Evolutionary conservation across 2,329 filamentous ascomycete genomes (phyloP).

Genomic region (Chlorencoelia australis): DNA sequence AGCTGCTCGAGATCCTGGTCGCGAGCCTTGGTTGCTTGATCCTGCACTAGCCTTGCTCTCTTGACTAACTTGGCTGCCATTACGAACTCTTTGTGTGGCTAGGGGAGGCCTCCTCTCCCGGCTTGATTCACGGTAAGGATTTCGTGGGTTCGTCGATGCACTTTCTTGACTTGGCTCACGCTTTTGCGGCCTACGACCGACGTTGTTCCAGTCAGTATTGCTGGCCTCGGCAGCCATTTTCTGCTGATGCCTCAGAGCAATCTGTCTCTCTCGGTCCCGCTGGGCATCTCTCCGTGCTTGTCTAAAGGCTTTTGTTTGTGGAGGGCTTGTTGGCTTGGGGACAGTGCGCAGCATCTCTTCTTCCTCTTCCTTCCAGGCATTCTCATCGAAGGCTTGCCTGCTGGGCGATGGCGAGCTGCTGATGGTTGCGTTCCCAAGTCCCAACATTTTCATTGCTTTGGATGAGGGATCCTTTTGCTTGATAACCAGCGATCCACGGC

Average conservation of each 20-base stretch:
- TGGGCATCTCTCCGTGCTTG: constrained; percentile 26
- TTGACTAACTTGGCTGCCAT: constrained; percentile 15
- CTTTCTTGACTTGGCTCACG: constrained; percentile 7
- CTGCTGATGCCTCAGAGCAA: constrained; percentile 19
- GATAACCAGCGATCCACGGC: constrained; percentile 52
- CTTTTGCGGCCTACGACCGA: background rate
- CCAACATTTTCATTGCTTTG: constrained; percentile 53
- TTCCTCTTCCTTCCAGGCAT: constrained; percentile 19
- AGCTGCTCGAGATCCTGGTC: constrained; percentile 19
- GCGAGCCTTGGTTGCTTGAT: constrained; percentile 18
- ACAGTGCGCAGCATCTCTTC: constrained; percentile 15
- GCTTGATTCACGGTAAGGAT: constrained; percentile 17
- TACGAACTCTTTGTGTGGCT: constrained; percentile 14
- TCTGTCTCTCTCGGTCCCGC: constrained; percentile 23
- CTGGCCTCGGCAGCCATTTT: constrained; percentile 10
- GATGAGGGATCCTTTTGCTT: constrained; percentile 33
- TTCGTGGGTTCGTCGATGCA: constrained; percentile 15
- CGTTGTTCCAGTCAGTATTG: constrained; percentile 12
- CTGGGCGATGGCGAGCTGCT: constrained; percentile 32
- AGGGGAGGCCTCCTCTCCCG: constrained; percentile 22
- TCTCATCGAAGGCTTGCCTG: constrained; percentile 25
- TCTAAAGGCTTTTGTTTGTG: constrained; percentile 22
- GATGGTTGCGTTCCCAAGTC: constrained; percentile 38
- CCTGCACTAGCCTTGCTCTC: constrained; percentile 13
- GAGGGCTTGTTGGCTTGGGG: constrained; percentile 10